Evolutionary conservation across 805 yeast genomes (phyloP), one percentile per base, ranked within the genome.

Genomic region (Candida piceae): DNA sequence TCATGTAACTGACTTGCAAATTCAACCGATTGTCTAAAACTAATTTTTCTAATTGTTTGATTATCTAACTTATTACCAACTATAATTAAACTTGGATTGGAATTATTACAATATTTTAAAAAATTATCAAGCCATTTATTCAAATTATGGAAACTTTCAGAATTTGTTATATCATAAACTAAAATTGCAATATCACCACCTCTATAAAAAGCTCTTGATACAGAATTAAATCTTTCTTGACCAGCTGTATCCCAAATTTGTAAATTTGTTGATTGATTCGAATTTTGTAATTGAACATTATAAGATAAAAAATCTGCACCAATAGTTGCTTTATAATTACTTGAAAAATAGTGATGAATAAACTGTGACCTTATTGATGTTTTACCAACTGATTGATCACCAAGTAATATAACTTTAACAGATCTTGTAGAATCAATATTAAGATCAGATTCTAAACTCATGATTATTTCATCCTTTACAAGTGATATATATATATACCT

Each of bases 181-280:
- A 76, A 48, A 7, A 76, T 62, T 4, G 69, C 76, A 15, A 74
- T 72, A 46, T 76, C 80, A 0, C 80, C 67, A 7, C 82, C 82
- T 27, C 82, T 56, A 53, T 75, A 76, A 45, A 75, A 76, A 4
- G 78, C 74, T 49, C 68, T 71, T 9, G 73, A 64, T 21, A 73
- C 70, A 35, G 75, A 69, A 70, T 76, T 74, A 68, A 90, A 89
- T 47, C 97, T 67, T 60, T 89, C 97, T 63, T 87, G 96, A 7
- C 96, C 95, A 1, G 96, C 96, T 4, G 96, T 88, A 57, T 88
- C 96, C 96, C 97, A 79, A 8, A 79, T 69, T 54, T 79, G 86
- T 26, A 79, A 59, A 34, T 60, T 61, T 16, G 69, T 67, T 23
- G 46, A 44, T 28, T 47, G 41, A 13, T 46, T 38, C 16, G 45